Conservation (phyloP, 1,139 yeast species). For the Kurtzmaniella quercitrusa region DNA sequence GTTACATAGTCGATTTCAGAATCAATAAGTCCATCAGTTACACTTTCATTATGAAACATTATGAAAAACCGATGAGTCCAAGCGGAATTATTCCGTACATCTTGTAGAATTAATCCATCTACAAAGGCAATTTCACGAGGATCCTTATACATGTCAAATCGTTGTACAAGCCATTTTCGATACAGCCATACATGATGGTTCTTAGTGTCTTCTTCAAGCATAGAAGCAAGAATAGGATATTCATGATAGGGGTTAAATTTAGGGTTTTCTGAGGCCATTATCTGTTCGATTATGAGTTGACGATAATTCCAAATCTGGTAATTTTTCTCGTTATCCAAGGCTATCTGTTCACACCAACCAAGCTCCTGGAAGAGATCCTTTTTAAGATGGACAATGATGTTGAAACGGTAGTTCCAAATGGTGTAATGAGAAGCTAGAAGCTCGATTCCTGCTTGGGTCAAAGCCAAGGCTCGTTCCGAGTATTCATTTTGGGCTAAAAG, state of each 20-base stretch:
- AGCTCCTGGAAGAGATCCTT: slow-evolving; percentile 47
- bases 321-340: slow-evolving; percentile 77
- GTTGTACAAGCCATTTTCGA: slow-evolving; percentile 70
- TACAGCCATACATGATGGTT: slow-evolving; percentile 98
- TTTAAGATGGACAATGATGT: slow-evolving; percentile 43
- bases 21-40: slow-evolving; percentile 17
- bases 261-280: slow-evolving; percentile 17
- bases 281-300: slow-evolving; percentile 47
- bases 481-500: slow-evolving; percentile 58
- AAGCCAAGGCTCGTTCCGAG: slow-evolving; percentile 64
- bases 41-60: slow-evolving; percentile 24
- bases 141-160: slow-evolving; percentile 43
- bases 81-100: slow-evolving; percentile 85
- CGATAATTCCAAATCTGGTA: slow-evolving; percentile 97
- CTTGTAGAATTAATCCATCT: slow-evolving; percentile 48
- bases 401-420: slow-evolving; percentile 76
- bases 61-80: slow-evolving; percentile 85
- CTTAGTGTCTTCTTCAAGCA: slow-evolving; percentile 76
- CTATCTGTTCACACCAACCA: slow-evolving; percentile 75
- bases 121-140: slow-evolving; percentile 52
- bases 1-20: slow-evolving; percentile 38
- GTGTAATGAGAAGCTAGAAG: slow-evolving; percentile 88
- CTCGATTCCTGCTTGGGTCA: slow-evolving; percentile 61
- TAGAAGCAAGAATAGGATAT: slow-evolving; percentile 54
- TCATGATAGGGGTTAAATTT: slow-evolving; percentile 50